phyloP scores from a whole-genome alignment of 805 yeast species.

The Lipomyces spencermartinsiae region DNA sequence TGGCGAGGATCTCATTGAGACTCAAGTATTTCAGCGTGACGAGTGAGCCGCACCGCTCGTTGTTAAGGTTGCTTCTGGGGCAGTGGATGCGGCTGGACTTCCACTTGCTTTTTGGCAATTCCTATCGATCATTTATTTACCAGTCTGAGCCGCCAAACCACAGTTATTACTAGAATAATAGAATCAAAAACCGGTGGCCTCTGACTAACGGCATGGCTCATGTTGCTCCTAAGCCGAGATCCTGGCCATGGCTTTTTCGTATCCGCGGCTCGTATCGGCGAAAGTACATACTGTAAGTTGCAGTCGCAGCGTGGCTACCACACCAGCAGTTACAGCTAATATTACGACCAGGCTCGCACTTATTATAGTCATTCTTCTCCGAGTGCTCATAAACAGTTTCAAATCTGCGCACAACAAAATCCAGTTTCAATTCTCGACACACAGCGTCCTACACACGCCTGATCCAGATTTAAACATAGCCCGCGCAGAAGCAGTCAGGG shows the following conservation, averaged over 20 bases:
- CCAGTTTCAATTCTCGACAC: conserved; percentile 20
- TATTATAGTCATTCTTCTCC: neutral
- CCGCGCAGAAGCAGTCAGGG: conserved; percentile 28
- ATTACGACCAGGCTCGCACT: neutral
- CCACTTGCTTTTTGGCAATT: too few relatives aligned
- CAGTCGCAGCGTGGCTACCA: neutral
- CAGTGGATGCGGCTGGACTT: too few relatives aligned
- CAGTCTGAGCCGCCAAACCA: too few relatives aligned
- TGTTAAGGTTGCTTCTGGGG: too few relatives aligned
- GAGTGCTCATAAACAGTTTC: neutral
- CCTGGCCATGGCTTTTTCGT: conserved; percentile 8
- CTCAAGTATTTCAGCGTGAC: too few relatives aligned
- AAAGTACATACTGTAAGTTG: conserved; percentile 14
- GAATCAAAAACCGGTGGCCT: neutral
- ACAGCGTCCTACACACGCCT: conserved; percentile 2
- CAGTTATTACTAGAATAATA: too few relatives aligned
- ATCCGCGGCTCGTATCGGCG: conserved; percentile 9
- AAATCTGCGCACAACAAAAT: conserved; percentile 13
- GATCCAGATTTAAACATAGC: neutral
- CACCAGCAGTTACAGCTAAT: neutral
- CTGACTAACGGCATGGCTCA: conserved; percentile 1
- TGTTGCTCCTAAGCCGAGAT: conserved; percentile 10
- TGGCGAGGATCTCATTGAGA: too few relatives aligned
- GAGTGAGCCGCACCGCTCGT: too few relatives aligned
- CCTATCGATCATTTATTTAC: too few relatives aligned